Evolutionary conservation across 768 basidiomycete species (phyloP), one percentile per base, ranked within the genome.

Genomic region (Pulveroboletus sp.): DNA sequence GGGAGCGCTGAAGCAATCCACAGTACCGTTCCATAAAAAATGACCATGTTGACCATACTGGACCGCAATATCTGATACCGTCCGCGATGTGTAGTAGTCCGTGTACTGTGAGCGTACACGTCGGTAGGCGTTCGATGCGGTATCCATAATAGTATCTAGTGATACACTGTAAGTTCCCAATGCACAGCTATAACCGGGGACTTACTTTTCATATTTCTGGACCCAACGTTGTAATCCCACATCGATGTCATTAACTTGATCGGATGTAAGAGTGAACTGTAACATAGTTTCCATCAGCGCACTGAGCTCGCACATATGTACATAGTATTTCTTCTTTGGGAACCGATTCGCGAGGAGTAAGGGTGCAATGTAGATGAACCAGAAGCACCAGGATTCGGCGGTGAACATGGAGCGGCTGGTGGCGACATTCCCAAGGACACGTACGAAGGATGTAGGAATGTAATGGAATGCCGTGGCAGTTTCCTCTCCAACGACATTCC

Each of bases 401-500:
- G 52, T 59, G 13, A 53, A 60, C 0, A 32, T 17, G 0, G 43
- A 52, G 2, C 16, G 27, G 13, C 59, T 25, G 1, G 16, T 59
- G n/a, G 63, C 42, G 2, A 75, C 69, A 49, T 76, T 72, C 1
- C 68, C 64, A 1, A 61, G 48, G 1, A 51, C 47, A n/a, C 62
- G 45, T 4, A 74, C 48, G 14, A 58, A 53, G 54, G 71, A 68
- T 0, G 60, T 65, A 37, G 68, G 19, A 61, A 73, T 36, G 50
- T 59, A 2, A 40, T 55, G 9, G 11, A 55, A 46, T 5, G 60
- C 50, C 10, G 40, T 51, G 17, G 46, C 48, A 0, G 68, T 70
- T 27, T 64, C 72, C 4, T 51, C 49, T 0, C 74, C 71, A 41
- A 78, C 70, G 0, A 64, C 68, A n/a, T 74, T 62, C 77, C 76